These are phyloP conservation scores for Microbotryum intermedium DNA, from an alignment of 1,284 basidiomycete genomes.

Conservation along the genomic window DNA sequence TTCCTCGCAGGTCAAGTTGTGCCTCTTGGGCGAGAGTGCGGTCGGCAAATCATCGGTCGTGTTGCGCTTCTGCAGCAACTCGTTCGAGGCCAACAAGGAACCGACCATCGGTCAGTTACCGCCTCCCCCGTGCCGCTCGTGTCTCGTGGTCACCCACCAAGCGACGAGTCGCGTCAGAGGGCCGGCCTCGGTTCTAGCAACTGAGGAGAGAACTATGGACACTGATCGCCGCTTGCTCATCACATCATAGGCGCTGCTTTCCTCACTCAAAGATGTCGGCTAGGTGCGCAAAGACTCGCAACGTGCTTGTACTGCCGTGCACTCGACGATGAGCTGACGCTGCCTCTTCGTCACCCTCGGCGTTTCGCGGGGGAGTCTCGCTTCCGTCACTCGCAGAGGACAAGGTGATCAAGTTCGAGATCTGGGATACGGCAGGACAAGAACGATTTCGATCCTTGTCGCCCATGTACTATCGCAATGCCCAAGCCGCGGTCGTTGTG, in stretches of 20 bases:
- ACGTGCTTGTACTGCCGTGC: background rate
- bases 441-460: conserved; percentile 78
- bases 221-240: conserved; percentile 4
- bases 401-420: conserved; percentile 86
- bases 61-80: conserved; percentile 89
- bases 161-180: background rate
- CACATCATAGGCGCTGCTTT: conserved; percentile 32
- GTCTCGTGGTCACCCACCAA: background rate
- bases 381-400: conserved; percentile 49
- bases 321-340: background rate
- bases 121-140: background rate
- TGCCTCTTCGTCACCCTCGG: background rate
- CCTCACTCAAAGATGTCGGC: conserved; percentile 49
- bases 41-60: conserved; percentile 99
- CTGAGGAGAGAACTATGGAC: too few relatives aligned
- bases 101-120: conserved; percentile 86
- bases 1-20: background rate
- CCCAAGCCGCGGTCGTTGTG: conserved; percentile 94
- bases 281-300: conserved; percentile 13
- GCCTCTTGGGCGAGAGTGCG: conserved; percentile 72
- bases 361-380: background rate
- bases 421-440: conserved; percentile 93
- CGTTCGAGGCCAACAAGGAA: conserved; percentile 93
- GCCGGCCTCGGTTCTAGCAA: background rate
- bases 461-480: conserved; percentile 95